Percentiles rank a stretch among this genome's conserved stretches.
Evolutionary conservation across 2,329 filamentous ascomycete genomes (phyloP).

Genomic region (Ophiostoma perfectum): DNA sequence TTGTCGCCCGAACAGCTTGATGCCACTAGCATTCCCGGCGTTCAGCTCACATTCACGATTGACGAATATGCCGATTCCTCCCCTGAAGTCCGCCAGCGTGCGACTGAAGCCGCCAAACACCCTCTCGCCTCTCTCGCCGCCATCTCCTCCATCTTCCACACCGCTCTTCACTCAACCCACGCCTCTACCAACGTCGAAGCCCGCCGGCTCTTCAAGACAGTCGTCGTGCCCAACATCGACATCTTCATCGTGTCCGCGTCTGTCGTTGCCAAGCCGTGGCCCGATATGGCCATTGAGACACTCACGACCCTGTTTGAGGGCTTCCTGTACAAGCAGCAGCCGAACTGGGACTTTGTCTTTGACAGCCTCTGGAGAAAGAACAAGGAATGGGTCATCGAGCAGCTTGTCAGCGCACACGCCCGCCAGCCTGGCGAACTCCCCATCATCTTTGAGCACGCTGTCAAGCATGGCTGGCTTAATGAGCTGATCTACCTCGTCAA

Average conservation of each 20-base stretch:
- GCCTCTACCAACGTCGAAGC: constrained; percentile 57
- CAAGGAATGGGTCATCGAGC: constrained; percentile 74
- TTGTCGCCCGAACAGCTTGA: constrained; percentile 71
- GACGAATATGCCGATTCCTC: constrained; percentile 50
- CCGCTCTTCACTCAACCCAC: constrained; percentile 55
- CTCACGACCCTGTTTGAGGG: constrained; percentile 73
- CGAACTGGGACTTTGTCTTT: constrained; percentile 80
- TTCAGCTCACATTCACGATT: constrained; percentile 69
- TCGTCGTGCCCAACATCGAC: constrained; percentile 67
- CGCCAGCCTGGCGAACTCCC: constrained; percentile 61
- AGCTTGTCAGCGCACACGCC: constrained; percentile 72
- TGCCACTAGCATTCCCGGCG: constrained; percentile 73
- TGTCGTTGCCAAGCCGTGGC: constrained; percentile 72
- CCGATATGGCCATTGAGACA: constrained; percentile 66
- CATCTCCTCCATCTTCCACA: constrained; percentile 62
- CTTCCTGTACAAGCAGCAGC: constrained; percentile 72
- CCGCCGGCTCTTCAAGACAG: constrained; percentile 60
- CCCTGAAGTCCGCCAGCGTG: constrained; percentile 47
- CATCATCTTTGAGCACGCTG: constrained; percentile 70
- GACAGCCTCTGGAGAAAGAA: constrained; percentile 90
- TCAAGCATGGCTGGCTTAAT: constrained; percentile 78
- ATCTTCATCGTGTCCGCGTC: constrained; percentile 75
- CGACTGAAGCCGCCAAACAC: constrained; percentile 65
- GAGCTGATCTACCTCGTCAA: constrained; percentile 72
- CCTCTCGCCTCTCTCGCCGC: constrained; percentile 86